phyloP scores from a whole-genome alignment of 345 rosid species.

The Bruguiera sexangula region DNA sequence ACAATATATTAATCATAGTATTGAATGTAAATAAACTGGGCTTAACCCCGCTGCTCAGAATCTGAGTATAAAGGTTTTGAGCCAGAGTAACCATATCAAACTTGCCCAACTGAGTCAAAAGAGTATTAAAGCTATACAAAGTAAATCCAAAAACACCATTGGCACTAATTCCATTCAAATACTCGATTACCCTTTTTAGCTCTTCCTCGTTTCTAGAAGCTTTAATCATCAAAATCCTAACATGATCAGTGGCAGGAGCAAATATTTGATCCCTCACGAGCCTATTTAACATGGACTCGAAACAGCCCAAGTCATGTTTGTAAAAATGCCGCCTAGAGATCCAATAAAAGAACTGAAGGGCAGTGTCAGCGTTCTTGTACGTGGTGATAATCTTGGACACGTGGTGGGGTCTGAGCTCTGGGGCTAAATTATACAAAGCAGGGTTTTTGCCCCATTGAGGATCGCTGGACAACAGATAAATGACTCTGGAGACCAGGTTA shows the following conservation, averaged over 20 bases:
- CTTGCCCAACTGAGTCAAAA: constrained; percentile 55
- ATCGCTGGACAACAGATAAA: constrained; percentile 28
- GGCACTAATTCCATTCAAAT: constrained; percentile 31
- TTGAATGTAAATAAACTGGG: constrained; percentile 57
- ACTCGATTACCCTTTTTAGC: constrained; percentile 43
- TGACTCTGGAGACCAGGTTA: constrained; percentile 31
- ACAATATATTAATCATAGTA: constrained; percentile 54
- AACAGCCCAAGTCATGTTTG: constrained; percentile 49
- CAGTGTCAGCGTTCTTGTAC: constrained; percentile 32
- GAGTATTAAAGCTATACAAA: constrained; percentile 54
- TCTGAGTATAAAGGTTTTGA: constrained; percentile 33
- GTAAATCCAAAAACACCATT: constrained; percentile 36
- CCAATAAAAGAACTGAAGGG: constrained; percentile 48
- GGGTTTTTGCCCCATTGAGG: constrained; percentile 46
- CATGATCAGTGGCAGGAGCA: constrained; percentile 48
- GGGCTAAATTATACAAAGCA: constrained; percentile 28
- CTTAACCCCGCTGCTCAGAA: constrained; percentile 44
- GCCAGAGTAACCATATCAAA: constrained; percentile 51
- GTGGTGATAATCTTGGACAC: constrained; percentile 43
- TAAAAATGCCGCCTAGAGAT: constrained; percentile 43
- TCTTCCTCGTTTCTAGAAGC: constrained; percentile 47
- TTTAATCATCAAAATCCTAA: constrained; percentile 58
- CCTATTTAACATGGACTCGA: constrained; percentile 46
- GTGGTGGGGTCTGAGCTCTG: constrained; percentile 38
- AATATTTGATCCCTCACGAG: constrained; percentile 38